Conservation (phyloP, 148 eudicot genomes). For the Rhododendron vialii region DNA sequence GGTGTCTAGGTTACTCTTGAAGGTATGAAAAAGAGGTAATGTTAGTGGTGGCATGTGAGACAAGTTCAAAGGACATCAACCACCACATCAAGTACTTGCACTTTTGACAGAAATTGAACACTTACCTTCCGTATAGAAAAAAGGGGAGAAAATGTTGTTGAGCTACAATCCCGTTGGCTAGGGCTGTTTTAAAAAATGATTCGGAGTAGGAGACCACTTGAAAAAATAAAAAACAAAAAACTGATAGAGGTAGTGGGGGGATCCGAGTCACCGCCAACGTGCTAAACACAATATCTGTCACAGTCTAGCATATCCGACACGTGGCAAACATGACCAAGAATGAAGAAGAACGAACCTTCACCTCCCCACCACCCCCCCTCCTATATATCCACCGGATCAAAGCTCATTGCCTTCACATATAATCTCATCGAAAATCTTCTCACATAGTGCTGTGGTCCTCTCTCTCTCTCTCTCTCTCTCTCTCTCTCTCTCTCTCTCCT, state of each 20-base stretch:
- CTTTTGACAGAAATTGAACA: too few relatives aligned
- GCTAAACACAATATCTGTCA: background rate
- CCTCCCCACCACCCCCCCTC: background rate
- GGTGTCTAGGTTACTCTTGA: too few relatives aligned
- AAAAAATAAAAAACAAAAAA: too few relatives aligned
- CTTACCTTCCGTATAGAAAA: too few relatives aligned
- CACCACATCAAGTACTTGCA: rapidly evolving
- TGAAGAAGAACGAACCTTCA: background rate
- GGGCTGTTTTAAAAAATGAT: too few relatives aligned
- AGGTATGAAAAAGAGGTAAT: too few relatives aligned
- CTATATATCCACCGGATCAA: background rate
- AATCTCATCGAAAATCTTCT: background rate
- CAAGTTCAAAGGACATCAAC: too few relatives aligned
- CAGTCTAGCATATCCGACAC: background rate
- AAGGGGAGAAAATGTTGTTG: too few relatives aligned
- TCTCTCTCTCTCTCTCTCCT: background rate
- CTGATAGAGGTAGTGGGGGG: too few relatives aligned
- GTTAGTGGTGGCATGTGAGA: too few relatives aligned
- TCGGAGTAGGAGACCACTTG: too few relatives aligned
- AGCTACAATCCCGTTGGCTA: too few relatives aligned
- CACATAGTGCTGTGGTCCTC: background rate
- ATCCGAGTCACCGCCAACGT: background rate
- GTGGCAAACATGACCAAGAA: background rate
- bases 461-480: background rate
- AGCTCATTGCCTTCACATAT: background rate